These are phyloP conservation scores for Racocetra persica DNA, from an alignment of 371 early-diverging fungal species.

Conservation along the genomic window DNA sequence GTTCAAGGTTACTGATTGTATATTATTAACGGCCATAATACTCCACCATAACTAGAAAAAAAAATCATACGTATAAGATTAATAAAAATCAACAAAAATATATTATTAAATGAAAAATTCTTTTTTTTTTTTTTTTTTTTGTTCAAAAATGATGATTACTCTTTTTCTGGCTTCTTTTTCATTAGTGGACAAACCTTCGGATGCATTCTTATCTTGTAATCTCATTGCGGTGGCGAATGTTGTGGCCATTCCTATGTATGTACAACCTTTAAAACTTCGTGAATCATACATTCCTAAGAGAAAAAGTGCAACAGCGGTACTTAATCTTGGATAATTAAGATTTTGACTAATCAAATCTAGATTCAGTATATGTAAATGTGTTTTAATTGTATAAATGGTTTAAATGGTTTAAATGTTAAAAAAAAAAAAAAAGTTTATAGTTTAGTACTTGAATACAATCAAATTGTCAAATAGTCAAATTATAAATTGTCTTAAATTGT, in stretches of 20 bases:
- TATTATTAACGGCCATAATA: not conserved
- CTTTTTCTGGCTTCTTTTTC: constrained; percentile 34
- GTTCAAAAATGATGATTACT: constrained; percentile 1
- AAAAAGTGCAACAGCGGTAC: constrained; percentile 30
- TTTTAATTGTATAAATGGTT: too few species aligned
- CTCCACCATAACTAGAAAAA: constrained; percentile 34
- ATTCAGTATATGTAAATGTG: not conserved
- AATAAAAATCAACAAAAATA: too few species aligned
- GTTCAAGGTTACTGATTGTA: constrained; percentile 22
- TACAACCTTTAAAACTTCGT: constrained; percentile 24
- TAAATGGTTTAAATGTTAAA: not conserved
- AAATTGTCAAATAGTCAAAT: too few species aligned
- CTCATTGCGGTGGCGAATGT: constrained; percentile 21
- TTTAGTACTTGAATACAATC: too few species aligned
- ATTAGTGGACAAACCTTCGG: not conserved
- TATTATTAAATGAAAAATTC: too few species aligned
- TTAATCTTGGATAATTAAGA: constrained; percentile 18
- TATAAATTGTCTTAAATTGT: too few species aligned
- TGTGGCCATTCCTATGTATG: constrained; percentile 33
- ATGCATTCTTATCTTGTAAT: constrained; percentile 30
- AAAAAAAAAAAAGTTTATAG: not conserved
- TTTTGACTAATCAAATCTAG: constrained; percentile 20
- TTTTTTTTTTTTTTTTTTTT: too few species aligned
- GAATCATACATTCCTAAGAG: constrained; percentile 28
- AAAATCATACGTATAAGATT: too few species aligned